phyloP scores from a whole-genome alignment of 129 eudicot genomes.

The Logfia minima region DNA sequence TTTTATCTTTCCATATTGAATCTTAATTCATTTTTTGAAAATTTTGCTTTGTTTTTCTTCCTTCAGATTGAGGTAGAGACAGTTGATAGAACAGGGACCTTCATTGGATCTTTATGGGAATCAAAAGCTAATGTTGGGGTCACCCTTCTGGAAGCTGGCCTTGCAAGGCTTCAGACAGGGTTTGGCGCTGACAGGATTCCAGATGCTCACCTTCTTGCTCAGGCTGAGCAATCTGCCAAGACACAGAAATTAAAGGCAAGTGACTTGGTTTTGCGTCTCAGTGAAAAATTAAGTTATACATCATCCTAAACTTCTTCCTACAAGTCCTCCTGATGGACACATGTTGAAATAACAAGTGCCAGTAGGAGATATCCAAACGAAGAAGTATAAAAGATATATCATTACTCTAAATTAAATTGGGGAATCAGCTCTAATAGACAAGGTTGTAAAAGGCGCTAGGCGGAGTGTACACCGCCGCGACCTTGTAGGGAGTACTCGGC shows the following conservation, averaged over 20 bases:
- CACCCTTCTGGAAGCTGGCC: constrained; percentile 80
- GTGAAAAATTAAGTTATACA: no score
- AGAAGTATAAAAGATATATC: constrained; percentile 24
- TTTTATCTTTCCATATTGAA: not conserved
- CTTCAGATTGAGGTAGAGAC: constrained; percentile 92
- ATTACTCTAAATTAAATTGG: no score
- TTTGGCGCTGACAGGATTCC: constrained; percentile 80
- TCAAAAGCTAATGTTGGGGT: constrained; percentile 62
- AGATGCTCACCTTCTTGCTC: constrained; percentile 79
- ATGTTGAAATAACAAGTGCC: no score
- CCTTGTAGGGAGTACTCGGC: no score
- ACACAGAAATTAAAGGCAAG: constrained; percentile 80
- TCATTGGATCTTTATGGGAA: constrained; percentile 94
- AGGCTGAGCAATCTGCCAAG: constrained; percentile 91
- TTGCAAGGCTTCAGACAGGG: constrained; percentile 81
- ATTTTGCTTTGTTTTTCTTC: not conserved
- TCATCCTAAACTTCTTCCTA: no score
- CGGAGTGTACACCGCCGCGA: no score
- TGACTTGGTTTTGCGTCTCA: not conserved
- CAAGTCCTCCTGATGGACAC: no score
- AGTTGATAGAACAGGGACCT: constrained; percentile 97
- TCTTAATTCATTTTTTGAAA: not conserved
- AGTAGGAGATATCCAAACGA: no score
- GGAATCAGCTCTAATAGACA: no score
- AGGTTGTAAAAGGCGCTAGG: no score